Conservation (phyloP, 805 yeast genomes). For the Candida endomychidarum region DNA sequence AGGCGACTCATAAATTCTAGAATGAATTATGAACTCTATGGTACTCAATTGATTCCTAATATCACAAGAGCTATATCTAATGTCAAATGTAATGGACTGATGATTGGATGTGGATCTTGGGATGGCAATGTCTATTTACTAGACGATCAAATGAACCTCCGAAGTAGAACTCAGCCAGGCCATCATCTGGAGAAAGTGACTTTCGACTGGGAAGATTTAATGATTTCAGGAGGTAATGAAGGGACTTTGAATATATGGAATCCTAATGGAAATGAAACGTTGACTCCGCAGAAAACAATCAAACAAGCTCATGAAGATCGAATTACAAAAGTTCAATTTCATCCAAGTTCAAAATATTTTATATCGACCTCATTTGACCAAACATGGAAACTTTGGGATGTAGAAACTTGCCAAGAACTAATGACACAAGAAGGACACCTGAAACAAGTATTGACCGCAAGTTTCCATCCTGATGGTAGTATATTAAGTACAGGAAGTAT, state of each 20-base stretch:
- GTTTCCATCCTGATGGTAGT: slow-evolving; percentile 77
- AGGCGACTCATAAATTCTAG: slow-evolving; percentile 44
- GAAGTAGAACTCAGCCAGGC: slow-evolving; percentile 30
- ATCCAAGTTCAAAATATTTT: slow-evolving; percentile 57
- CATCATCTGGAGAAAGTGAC: slow-evolving; percentile 66
- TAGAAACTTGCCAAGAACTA: slow-evolving; percentile 42
- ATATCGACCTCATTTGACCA: slow-evolving; percentile 78
- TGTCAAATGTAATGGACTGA: slow-evolving; percentile 43
- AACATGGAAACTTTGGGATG: slow-evolving; percentile 91
- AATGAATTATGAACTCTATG: slow-evolving; percentile 47
- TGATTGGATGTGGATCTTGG: slow-evolving; percentile 79
- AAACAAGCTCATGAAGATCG: slow-evolving; percentile 44
- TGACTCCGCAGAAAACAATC: slow-evolving; percentile 19
- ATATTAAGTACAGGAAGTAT: slow-evolving; percentile 74
- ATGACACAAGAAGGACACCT: slow-evolving; percentile 84
- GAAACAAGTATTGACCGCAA: slow-evolving; percentile 61
- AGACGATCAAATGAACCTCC: slow-evolving; percentile 36
- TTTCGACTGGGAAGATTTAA: slow-evolving; percentile 53
- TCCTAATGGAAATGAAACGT: slow-evolving; percentile 8
- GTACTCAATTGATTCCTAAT: slow-evolving; percentile 62
- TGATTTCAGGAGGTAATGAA: slow-evolving; percentile 40
- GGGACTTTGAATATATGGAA: slow-evolving; percentile 37
- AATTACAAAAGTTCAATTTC: slow-evolving; percentile 60
- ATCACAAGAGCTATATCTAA: slow-evolving; percentile 69
- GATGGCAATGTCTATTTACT: slow-evolving; percentile 64